Percentiles rank a stretch among this genome's conserved stretches.
These are phyloP conservation scores for Sphaerulina populicola DNA, from an alignment of 2,329 filamentous ascomycete species.

Conservation along the genomic window DNA sequence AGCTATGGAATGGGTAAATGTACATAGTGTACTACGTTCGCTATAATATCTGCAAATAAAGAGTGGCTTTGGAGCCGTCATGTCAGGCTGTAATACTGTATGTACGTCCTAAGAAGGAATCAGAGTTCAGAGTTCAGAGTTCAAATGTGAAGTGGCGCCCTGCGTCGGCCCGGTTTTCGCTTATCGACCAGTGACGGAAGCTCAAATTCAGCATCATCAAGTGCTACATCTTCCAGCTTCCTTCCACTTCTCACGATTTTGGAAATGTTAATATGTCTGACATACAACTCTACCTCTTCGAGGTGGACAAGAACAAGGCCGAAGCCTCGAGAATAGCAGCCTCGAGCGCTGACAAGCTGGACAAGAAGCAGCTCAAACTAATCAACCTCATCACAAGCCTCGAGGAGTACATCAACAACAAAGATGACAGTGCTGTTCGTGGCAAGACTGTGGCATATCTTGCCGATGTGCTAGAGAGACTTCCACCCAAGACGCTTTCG, in stretches of 20 bases:
- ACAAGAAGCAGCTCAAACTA: slow-evolving; percentile 52
- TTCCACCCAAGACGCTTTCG: slow-evolving; percentile 49
- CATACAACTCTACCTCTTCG: slow-evolving; percentile 46
- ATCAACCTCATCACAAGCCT: slow-evolving; percentile 56
- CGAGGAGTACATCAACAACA: slow-evolving; percentile 58
- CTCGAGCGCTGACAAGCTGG: slow-evolving; percentile 43
- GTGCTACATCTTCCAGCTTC: neutral
- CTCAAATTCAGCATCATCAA: neutral
- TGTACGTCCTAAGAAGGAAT: too few relatives aligned
- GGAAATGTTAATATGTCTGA: slow-evolving; percentile 40
- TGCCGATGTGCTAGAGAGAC: slow-evolving; percentile 43
- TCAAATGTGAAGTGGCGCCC: too few relatives aligned
- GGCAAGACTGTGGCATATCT: slow-evolving; percentile 50
- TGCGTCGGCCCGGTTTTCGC: too few relatives aligned
- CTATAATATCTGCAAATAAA: slow-evolving; percentile 8
- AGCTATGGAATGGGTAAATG: slow-evolving; percentile 15
- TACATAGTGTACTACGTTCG: slow-evolving; percentile 21
- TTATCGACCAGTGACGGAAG: neutral
- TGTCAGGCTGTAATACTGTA: neutral
- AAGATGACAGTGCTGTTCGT: slow-evolving; percentile 51
- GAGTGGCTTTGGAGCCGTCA: neutral
- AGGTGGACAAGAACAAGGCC: slow-evolving; percentile 42
- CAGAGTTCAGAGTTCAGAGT: too few relatives aligned
- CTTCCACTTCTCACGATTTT: neutral
- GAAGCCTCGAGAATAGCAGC: slow-evolving; percentile 40